Conservation (phyloP, 1,139 yeast species). For the Blastobotrys serpentis region DNA sequence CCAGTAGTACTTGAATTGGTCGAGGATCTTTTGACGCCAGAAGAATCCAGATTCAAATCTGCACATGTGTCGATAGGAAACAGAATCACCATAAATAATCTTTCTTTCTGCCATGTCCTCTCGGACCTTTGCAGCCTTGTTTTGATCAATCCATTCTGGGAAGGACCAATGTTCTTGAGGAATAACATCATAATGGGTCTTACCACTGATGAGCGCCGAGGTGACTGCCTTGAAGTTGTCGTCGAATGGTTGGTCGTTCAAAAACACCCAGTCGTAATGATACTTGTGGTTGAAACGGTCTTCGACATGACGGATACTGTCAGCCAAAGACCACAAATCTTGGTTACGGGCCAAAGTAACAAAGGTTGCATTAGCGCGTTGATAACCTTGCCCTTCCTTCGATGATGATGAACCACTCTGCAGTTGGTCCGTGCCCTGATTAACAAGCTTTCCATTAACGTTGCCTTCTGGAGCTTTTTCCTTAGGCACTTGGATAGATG, state of each 20-base stretch:
- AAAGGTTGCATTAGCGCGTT: slow-evolving; percentile 59
- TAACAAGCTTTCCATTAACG: neutral
- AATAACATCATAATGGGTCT: slow-evolving; percentile 60
- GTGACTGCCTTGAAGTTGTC: slow-evolving; percentile 51
- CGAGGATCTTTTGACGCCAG: slow-evolving; percentile 72
- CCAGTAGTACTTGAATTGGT: slow-evolving; percentile 87
- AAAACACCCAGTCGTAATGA: slow-evolving; percentile 76
- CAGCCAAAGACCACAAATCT: slow-evolving; percentile 58
- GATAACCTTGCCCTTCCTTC: slow-evolving; percentile 14
- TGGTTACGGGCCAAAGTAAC: slow-evolving; percentile 70
- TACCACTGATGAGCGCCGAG: slow-evolving; percentile 55
- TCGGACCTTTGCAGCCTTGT: slow-evolving; percentile 57
- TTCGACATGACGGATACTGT: slow-evolving; percentile 64
- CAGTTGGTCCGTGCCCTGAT: slow-evolving; percentile 9
- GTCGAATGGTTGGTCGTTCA: slow-evolving; percentile 62
- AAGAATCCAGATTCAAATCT: slow-evolving; percentile 91
- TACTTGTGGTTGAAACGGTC: slow-evolving; percentile 65
- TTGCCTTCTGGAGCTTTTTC: neutral
- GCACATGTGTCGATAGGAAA: slow-evolving; percentile 83
- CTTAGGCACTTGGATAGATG: neutral
- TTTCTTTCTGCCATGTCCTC: slow-evolving; percentile 46
- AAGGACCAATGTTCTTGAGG: slow-evolving; percentile 75
- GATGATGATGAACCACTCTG: neutral
- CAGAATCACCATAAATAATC: slow-evolving; percentile 66
- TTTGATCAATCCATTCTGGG: slow-evolving; percentile 66